Evolutionary conservation across 2,329 filamentous ascomycete species (phyloP), one percentile per base, ranked within the genome.

Genomic region (Alternaria arborescens): DNA sequence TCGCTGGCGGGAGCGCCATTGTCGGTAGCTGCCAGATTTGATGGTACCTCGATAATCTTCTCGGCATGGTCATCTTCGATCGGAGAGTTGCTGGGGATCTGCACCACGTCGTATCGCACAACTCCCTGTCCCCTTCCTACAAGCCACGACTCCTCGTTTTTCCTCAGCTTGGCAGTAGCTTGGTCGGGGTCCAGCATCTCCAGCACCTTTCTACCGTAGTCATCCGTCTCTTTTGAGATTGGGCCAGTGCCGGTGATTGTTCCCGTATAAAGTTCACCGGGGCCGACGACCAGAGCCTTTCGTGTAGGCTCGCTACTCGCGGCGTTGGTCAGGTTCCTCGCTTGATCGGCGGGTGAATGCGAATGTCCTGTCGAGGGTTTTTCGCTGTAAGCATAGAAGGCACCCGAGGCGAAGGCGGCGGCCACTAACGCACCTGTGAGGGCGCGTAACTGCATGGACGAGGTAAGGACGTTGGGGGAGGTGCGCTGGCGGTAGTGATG

Each of bases 51-150:
- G 47, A 99, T 93, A 72, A 98, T 97, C 85, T 97, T 97, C 82
- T 99, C 95, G 53, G 94, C 92, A 76, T 99, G 95, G 75, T 99
- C 96, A 74, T 99, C 95, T 81, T 99, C 95, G 60, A 99, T 99
- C 0, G 95, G 95, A 71, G 97, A 92, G 78, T 99, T 99, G 82
- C 93, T 97, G 10, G 94, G 92, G 62, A 98, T 63, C 79, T 99
- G 95, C 24, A 95, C 93, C 8, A 97, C 84, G 79, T 99, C 95
- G 76, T 99, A 99, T 68, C 95, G 89, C 65, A 97, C 89, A 40
- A 99, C 94, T 38, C 95, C 95, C 77, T 92, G 87, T 14, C 95
- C 96, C 53, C 95, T 85, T 61, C 93, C 93, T 41, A 99, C 92
- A 10, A 93, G 83, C 79, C 94, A 98, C 30, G 94, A 97, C 81